These are phyloP conservation scores for Phytophthora hibernalis DNA, from an alignment of 352 stramenopile genomes.

Conservation along the genomic window DNA sequence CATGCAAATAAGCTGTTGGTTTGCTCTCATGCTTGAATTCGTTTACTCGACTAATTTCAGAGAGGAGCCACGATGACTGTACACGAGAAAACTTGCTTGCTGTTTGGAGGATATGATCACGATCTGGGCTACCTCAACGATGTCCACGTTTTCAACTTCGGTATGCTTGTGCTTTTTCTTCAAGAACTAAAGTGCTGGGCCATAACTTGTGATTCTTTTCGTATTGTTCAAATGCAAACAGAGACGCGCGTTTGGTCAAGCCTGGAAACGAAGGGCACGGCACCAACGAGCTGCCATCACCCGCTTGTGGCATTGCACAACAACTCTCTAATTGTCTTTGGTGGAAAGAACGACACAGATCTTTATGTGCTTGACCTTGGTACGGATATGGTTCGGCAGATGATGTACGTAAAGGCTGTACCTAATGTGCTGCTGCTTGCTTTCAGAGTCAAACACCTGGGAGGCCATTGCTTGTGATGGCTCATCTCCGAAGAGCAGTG, in stretches of 20 bases:
- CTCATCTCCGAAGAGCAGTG: constrained; percentile 80
- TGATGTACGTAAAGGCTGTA: neutral
- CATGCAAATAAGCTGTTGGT: neutral
- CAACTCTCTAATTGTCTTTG: constrained; percentile 94
- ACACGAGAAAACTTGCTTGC: constrained; percentile 91
- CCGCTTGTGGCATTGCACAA: constrained; percentile 94
- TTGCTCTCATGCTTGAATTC: neutral
- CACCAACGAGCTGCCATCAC: constrained; percentile 93
- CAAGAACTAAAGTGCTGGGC: neutral
- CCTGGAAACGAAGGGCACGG: constrained; percentile 88
- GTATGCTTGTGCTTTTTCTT: constrained; percentile 31
- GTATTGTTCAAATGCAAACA: constrained; percentile 22
- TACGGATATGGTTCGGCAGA: constrained; percentile 24
- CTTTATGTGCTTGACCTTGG: constrained; percentile 94
- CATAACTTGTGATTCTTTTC: neutral
- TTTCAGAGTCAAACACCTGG: constrained; percentile 72
- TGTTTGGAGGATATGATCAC: constrained; percentile 98
- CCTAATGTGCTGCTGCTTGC: constrained; percentile 8
- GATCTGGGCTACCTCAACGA: constrained; percentile 95
- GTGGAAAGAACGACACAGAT: constrained; percentile 94
- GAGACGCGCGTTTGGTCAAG: constrained; percentile 88
- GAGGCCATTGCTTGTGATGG: constrained; percentile 68
- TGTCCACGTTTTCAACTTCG: constrained; percentile 97
- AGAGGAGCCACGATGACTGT: constrained; percentile 92
- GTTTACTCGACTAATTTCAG: constrained; percentile 30